Conservation (phyloP, 768 basidiomycete species). For the Lactarius hengduanensis region DNA sequence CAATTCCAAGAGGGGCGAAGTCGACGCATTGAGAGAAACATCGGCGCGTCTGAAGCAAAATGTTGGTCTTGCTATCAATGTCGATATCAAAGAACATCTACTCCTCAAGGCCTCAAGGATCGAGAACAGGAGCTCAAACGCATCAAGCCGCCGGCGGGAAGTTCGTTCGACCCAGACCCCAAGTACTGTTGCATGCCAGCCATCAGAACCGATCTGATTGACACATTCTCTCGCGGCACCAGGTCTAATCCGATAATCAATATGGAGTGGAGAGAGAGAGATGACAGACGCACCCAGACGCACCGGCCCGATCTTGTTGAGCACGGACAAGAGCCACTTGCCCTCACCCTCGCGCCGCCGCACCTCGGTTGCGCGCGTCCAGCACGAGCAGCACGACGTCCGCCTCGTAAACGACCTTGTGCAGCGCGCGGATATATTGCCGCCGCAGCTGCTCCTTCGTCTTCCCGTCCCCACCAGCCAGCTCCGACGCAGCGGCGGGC, state of each 20-base stretch:
- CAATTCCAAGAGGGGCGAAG: not conserved
- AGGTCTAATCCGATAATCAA: too few relatives aligned
- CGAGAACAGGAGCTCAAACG: not conserved
- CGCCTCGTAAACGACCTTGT: constrained; percentile 91
- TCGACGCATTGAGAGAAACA: not conserved
- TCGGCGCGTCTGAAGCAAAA: not conserved
- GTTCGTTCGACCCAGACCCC: not conserved
- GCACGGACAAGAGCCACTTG: too few relatives aligned
- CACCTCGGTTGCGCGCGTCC: constrained; percentile 78
- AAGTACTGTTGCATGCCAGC: not conserved
- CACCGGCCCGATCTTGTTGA: too few relatives aligned
- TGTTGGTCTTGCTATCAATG: not conserved
- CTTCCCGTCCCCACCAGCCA: constrained; percentile 36
- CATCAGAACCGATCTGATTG: not conserved
- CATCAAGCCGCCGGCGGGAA: not conserved
- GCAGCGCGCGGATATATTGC: constrained; percentile 74
- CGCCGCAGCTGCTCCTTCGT: constrained; percentile 66
- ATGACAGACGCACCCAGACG: too few relatives aligned
- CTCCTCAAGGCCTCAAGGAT: not conserved
- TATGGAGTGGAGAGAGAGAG: too few relatives aligned
- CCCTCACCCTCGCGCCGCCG: too few relatives aligned
- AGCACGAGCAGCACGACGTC: constrained; percentile 89
- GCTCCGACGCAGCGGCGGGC: constrained; percentile 38
- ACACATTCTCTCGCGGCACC: too few relatives aligned
- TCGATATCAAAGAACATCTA: not conserved